These are phyloP conservation scores for Mangifera indica DNA, from an alignment of 345 rosid genomes.

Conservation along the genomic window DNA sequence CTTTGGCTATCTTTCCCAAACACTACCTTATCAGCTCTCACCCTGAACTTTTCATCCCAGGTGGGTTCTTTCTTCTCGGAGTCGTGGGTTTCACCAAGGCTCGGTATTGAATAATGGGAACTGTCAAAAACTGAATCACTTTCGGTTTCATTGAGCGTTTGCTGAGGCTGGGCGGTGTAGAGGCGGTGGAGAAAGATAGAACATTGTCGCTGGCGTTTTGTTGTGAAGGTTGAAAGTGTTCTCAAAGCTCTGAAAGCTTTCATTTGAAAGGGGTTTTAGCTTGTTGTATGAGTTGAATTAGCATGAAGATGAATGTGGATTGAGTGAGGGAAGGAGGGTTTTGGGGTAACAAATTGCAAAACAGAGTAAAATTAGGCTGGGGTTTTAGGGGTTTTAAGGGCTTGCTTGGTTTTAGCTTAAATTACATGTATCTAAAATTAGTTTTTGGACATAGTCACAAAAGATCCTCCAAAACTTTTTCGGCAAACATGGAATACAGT, in stretches of 20 bases:
- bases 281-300: no score
- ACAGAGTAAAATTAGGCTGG: no score
- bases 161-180: conserved; percentile 61
- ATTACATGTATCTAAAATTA: no score
- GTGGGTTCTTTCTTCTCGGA: conserved; percentile 32
- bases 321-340: not conserved
- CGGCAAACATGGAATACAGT: no score
- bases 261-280: conserved; percentile 24
- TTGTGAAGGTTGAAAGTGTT: conserved; percentile 20
- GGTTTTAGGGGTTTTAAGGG: not conserved
- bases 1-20: conserved; percentile 46
- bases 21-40: conserved; percentile 48
- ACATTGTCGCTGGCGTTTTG: conserved; percentile 16
- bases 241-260: conserved; percentile 47
- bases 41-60: conserved; percentile 71
- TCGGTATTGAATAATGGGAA: conserved; percentile 42
- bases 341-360: not conserved
- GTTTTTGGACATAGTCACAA: no score
- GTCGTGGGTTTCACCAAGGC: conserved; percentile 8
- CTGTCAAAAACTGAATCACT: conserved; percentile 60
- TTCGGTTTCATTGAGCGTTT: conserved; percentile 30
- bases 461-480: no score
- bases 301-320: no score
- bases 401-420: no score
- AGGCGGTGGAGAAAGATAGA: conserved; percentile 35